A percentile compares a stretch with the other conserved stretches of the same genome.
Evolutionary conservation across 257 asterid species (phyloP).

Genomic region (Nicotiana tabacum): DNA sequence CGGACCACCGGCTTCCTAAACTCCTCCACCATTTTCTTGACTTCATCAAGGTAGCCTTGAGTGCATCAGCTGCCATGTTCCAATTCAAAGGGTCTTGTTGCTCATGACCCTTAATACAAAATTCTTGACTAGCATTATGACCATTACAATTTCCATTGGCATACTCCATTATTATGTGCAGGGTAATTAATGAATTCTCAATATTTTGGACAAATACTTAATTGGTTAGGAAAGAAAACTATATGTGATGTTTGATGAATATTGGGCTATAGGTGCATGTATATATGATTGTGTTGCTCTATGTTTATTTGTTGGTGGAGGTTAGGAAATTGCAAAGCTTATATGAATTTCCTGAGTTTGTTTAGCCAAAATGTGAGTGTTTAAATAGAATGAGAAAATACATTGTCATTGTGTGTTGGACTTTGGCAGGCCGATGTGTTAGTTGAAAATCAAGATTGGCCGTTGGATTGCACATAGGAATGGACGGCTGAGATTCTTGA

Average conservation of each 20-base stretch:
- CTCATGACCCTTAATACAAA: background rate
- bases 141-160: conserved; percentile 4
- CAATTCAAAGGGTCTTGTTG: conserved; percentile 32
- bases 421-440: conserved; percentile 28
- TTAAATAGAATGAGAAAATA: conserved; percentile 27
- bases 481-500: conserved; percentile 4
- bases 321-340: conserved; percentile 32
- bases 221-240: background rate
- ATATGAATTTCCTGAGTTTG: conserved; percentile 36
- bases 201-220: background rate
- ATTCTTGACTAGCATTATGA: background rate
- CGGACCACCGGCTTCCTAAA: conserved; percentile 27
- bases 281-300: background rate
- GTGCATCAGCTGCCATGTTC: conserved; percentile 34
- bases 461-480: conserved; percentile 21
- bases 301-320: background rate
- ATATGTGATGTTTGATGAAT: background rate
- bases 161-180: background rate
- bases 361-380: conserved; percentile 14
- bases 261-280: background rate
- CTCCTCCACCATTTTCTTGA: conserved; percentile 33
- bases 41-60: conserved; percentile 32
- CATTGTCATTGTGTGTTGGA: conserved; percentile 20
- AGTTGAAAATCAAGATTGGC: conserved; percentile 24
- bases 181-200: background rate